Percentiles rank a stretch among this genome's conserved stretches.
These are phyloP conservation scores for Globisporangium uncinulatum DNA, from an alignment of 352 stramenopile species.

Conservation along the genomic window DNA sequence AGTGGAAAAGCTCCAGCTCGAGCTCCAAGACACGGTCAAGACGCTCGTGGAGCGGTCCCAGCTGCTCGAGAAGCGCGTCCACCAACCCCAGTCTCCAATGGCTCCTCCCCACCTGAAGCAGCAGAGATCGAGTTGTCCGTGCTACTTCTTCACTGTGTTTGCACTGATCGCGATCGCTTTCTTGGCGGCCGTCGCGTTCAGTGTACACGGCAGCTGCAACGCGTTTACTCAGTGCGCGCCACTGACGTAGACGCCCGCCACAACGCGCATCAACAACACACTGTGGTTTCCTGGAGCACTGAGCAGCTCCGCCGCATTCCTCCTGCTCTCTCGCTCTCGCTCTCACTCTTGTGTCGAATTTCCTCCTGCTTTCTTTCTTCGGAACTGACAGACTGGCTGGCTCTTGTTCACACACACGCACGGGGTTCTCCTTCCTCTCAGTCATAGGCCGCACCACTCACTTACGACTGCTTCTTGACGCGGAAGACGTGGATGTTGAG, in stretches of 20 bases:
- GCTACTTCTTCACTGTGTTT: background rate
- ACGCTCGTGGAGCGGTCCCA: conserved; percentile 52
- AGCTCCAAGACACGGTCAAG: conserved; percentile 53
- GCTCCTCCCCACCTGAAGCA: conserved; percentile 21
- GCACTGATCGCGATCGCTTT: background rate
- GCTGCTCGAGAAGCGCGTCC: conserved; percentile 51
- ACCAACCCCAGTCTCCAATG: conserved; percentile 46
- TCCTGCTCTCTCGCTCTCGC: background rate
- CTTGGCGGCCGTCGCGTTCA: background rate
- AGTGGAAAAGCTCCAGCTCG: conserved; percentile 54
- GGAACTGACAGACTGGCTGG: background rate
- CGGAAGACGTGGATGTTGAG: conserved; percentile 81
- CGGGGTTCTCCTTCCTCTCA: background rate
- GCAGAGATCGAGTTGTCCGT: too few species aligned
- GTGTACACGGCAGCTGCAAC: conserved; percentile 4
- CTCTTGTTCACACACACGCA: background rate
- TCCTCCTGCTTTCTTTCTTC: background rate
- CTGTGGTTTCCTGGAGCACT: background rate
- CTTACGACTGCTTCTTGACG: conserved; percentile 58
- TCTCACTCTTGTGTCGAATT: background rate
- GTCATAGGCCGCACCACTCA: background rate
- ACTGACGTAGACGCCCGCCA: conserved; percentile 7
- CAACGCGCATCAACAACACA: background rate
- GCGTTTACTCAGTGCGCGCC: conserved; percentile 9
- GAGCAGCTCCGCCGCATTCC: background rate